phyloP scores from a whole-genome alignment of 441 rosid genomes.

The Geranium incanum region DNA sequence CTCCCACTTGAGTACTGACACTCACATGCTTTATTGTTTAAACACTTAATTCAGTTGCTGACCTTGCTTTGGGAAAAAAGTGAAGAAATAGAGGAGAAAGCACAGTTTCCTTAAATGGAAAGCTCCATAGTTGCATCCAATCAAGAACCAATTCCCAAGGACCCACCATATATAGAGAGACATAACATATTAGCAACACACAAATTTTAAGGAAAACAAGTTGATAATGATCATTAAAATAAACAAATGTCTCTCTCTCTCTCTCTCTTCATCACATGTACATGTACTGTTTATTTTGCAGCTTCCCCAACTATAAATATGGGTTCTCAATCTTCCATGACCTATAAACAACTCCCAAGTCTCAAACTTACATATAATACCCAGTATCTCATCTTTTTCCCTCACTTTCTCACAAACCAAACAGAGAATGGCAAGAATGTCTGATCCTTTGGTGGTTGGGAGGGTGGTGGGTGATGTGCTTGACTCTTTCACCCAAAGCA shows the following conservation, averaged over 20 bases:
- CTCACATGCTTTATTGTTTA: not conserved
- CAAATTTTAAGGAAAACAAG: not conserved
- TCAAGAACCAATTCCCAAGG: not conserved
- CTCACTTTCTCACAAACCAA: no score
- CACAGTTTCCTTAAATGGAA: not conserved
- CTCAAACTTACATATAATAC: no score
- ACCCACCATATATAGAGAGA: not conserved
- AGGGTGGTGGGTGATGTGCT: constrained; percentile 75
- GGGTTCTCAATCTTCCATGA: constrained; percentile 3
- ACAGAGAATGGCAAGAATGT: constrained; percentile 21
- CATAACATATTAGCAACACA: not conserved
- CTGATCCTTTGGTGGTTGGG: constrained; percentile 53
- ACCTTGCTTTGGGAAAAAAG: not conserved
- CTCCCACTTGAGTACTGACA: not conserved
- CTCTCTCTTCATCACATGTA: not conserved
- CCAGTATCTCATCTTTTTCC: no score
- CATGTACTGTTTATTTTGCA: not conserved
- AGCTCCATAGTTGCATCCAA: not conserved
- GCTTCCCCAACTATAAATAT: constrained; percentile 12
- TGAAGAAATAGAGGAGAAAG: not conserved
- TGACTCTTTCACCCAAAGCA: constrained; percentile 47
- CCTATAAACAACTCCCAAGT: not conserved
- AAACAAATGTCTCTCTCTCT: not conserved
- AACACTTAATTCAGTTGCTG: not conserved
- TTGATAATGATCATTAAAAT: not conserved